Base-by-base conservation (phyloP, 192 early-diverging fungal genomes). In the Podila minutissima region DNA sequence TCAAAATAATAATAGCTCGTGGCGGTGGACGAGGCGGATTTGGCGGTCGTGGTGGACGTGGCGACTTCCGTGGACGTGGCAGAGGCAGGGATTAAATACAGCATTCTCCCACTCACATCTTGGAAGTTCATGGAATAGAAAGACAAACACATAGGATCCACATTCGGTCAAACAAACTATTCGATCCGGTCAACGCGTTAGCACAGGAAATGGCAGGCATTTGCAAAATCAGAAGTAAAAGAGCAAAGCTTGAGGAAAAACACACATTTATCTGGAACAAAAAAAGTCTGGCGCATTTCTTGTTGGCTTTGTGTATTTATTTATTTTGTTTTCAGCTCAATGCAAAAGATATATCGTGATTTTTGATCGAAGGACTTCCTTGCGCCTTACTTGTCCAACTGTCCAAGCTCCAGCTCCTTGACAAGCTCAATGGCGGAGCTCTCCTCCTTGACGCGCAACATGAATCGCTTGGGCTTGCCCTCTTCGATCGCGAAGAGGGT, bases 41-140 rank as follows among this genome's bases (percentile, higher is more conserved):
- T 26, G 75, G 75, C n/a, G 75, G 75, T 19, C 71, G 71, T 59
- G 41, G 41, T 15, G 75, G 75, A 64, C 69, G 75, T 79, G 69
- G 75, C 12, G 75, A 62, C 26, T 64, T 60, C 49, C 75, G 75
- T 59, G 75, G 75, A 57, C 68, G 75, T 62, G 75, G 75, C 66
- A 72, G 75, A 67, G 75, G 59, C 59, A 61, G 59, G 59, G 59
- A 61, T 61, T 61, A 61, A 61, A 61, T 55, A 17, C n/a, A 55
- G 13, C 20, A 55, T 46, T 13, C 12, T 46, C 41, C 41, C 41
- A 4, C 41, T 17, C 41, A 46, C 41, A 46, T 46, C 7, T 46
- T 46, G 53, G 24, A 55, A 55, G n/a, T 55, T n/a, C 53, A 55
- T n/a, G 53, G 22, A 55, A 24, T 24, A 55, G 20, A 55, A 55